These are phyloP conservation scores for Sarocladium oryzae DNA, from an alignment of 2,329 filamentous ascomycete species.

Conservation along the genomic window DNA sequence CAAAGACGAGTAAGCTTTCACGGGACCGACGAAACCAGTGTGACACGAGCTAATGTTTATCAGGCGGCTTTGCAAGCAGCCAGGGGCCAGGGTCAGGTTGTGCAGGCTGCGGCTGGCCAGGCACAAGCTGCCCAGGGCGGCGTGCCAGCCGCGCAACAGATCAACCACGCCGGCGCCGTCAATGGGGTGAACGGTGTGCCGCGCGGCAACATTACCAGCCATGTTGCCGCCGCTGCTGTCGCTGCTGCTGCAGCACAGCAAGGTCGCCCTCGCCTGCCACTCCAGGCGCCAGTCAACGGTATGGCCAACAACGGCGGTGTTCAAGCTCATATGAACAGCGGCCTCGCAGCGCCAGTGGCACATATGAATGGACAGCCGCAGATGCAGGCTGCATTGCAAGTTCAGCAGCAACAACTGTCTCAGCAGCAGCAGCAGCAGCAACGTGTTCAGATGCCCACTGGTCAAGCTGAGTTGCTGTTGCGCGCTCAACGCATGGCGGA, in stretches of 20 bases:
- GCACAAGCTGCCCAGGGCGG: conserved; percentile 30
- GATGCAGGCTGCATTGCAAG: conserved; percentile 28
- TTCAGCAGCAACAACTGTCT: conserved; percentile 19
- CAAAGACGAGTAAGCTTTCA: conserved; percentile 44
- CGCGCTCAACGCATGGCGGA: conserved; percentile 63
- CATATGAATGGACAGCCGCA: conserved; percentile 61
- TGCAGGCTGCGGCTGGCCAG: conserved; percentile 33
- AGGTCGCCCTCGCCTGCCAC: conserved; percentile 43
- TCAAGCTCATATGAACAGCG: conserved; percentile 43
- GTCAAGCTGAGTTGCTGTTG: conserved; percentile 51
- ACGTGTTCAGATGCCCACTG: conserved; percentile 43
- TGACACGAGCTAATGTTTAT: conserved; percentile 9
- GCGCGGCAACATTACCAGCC: conserved; percentile 15
- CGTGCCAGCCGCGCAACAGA: conserved; percentile 20
- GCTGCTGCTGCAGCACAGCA: conserved; percentile 34
- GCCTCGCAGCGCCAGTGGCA: conserved; percentile 42
- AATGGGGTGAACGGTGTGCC: conserved; percentile 8
- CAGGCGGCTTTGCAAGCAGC: conserved; percentile 40
- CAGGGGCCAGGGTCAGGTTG: conserved; percentile 37
- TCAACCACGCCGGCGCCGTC: conserved; percentile 18
- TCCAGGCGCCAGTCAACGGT: conserved; percentile 46
- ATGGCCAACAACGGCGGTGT: conserved; percentile 33
- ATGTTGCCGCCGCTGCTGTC: conserved; percentile 35
- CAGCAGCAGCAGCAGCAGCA: conserved; percentile 35
- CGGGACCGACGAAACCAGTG: background rate